Evolutionary conservation across 2,329 filamentous ascomycete species (phyloP), one percentile per base, ranked within the genome.

Genomic region (Whalleya microplaca): DNA sequence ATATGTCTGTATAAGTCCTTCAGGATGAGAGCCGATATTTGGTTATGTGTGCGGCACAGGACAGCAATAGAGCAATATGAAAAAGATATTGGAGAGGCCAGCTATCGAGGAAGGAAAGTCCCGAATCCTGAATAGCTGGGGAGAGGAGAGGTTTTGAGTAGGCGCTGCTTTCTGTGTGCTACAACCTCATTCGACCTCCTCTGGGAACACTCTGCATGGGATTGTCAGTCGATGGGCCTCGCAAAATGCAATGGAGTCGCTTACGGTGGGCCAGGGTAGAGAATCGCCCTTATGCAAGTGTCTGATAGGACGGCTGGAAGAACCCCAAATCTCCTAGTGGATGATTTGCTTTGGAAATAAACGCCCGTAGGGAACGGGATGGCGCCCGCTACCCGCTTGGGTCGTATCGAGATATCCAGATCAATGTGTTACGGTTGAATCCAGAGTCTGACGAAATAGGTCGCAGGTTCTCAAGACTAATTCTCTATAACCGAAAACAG

Each of bases 81-180:
- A 66, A 72, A 71, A 63, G 72, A 68, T 72, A 69, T 71, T 64
- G 72, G 69, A 76, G 80, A 85, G 81, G 74, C 82, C 82, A 84
- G 82, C 82, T 84, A 77, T 76, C 78, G 76, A 77, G 70, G 72
- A 72, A 73, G 78, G 70, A 72, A 67, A 69, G 68, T 63, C 68
- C 64, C 67, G 65, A 64, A 69, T 68, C 63, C 64, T 68, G 68
- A 69, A 64, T 63, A 64, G 64, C 60, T 73, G 74, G 77, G 78
- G 76, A 72, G 70, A 71, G 69, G 64, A 71, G 69, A 73, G 77
- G 76, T 84, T 84, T 83, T 84, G 79, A 82, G 77, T 76, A 72
- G 73, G 69, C 75, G 73, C 72, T 72, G 70, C 66, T 58, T n/a
- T 58, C 65, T 66, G 59, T 61, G 67, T 64, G 53, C 64, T 62